Base-by-base conservation (phyloP, 306 rosid genomes). In the Fagus crenata region DNA sequence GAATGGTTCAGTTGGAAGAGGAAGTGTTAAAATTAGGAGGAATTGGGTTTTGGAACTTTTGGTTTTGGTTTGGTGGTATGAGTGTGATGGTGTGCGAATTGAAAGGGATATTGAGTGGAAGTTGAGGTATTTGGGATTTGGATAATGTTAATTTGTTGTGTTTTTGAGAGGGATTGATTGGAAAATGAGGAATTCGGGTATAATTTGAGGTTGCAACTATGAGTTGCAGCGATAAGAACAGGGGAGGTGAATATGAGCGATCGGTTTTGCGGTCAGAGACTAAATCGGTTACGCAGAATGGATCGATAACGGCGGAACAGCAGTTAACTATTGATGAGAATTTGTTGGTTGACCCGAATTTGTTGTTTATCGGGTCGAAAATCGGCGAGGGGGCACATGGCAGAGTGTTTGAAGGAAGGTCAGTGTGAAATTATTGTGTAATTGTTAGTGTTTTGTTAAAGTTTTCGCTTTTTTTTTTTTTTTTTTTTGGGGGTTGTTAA, bases 351-450 rank as follows among this genome's bases (percentile, higher is more conserved):
- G 98, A 92, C 72, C 98, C 98, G 4, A 95, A 88, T 74, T 81
- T 89, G 33, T 82, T 95, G 68, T 90, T 92, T 80, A 92, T 95
- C 76, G 98, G 96, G 69, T 68, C 96, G 0, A 92, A 89, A 82
- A 90, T 95, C 46, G 98, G 98, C 0, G 98, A 95, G 77, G 98
- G 98, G 74, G 98, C 98, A 58, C 98, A 95, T 81, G 98, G 98
- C 2, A 95, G 87, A 81, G 98, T 95, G 71, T 95, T 90, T 82
- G 85, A 95, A 89, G 98, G 98, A 89, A 95, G 98, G 98, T 95
- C 82, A 88, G 94, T 89, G 82, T 49, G 75, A 72, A 68, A 68
- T 71, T 7, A 67, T 75, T 73, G 43, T 54, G 13, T 3, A 18
- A 9, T 31, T 22, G 28, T 49, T 42, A 37, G 11, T 9, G 51